These are phyloP conservation scores for Glonium stellatum DNA, from an alignment of 495 filamentous ascomycete species.

Conservation along the genomic window DNA sequence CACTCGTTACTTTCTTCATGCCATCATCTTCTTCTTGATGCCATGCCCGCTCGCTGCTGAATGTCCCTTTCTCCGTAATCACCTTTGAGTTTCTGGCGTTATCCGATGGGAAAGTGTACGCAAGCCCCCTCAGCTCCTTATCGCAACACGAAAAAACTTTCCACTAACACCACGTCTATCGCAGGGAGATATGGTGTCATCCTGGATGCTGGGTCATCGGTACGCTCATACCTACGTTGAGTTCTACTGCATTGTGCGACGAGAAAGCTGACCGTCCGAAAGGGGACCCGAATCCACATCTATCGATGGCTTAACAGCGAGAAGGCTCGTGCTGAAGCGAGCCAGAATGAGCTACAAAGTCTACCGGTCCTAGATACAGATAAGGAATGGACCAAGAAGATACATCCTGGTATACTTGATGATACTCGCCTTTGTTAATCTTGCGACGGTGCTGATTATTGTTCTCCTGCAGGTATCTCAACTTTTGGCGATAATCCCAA, in stretches of 20 bases:
- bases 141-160: slow-evolving; percentile 1
- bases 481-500: slow-evolving; percentile 74
- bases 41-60: slow-evolving; percentile 10
- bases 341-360: slow-evolving; percentile 53
- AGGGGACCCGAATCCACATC: slow-evolving; percentile 87
- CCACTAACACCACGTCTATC: slow-evolving; percentile 6
- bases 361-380: slow-evolving; percentile 77
- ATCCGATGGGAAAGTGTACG: slow-evolving; percentile 32
- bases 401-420: slow-evolving; percentile 60
- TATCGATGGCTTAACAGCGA: slow-evolving; percentile 82
- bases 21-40: neutral
- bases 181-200: slow-evolving; percentile 58
- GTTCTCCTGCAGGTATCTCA: slow-evolving; percentile 59
- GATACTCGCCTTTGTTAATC: neutral
- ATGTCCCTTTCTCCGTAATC: slow-evolving; percentile 14
- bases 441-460: slow-evolving; percentile 4
- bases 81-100: slow-evolving; percentile 10
- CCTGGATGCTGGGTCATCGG: slow-evolving; percentile 64
- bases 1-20: slow-evolving; percentile 20
- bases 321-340: slow-evolving; percentile 56
- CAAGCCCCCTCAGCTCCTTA: slow-evolving; percentile 15
- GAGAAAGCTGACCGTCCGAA: slow-evolving; percentile 12
- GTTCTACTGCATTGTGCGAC: neutral
- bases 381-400: slow-evolving; percentile 87
- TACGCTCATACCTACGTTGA: slow-evolving; percentile 33